These are phyloP conservation scores for Bidens hawaiensis DNA, from an alignment of 140 eudicot genomes.

Conservation along the genomic window DNA sequence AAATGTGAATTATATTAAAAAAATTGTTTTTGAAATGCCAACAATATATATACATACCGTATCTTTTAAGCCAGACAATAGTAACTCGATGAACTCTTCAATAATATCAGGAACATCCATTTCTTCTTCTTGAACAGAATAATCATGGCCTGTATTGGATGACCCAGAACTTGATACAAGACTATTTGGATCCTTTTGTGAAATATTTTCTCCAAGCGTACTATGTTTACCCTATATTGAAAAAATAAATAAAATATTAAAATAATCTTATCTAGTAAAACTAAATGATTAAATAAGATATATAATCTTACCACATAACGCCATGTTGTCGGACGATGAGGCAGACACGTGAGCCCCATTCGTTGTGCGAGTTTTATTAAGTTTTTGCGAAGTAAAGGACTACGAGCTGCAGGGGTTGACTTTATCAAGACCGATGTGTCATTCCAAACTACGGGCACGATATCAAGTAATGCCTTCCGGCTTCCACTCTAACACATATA, in stretches of 20 bases:
- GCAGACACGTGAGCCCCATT: slow-evolving; percentile 75
- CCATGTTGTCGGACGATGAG: slow-evolving; percentile 91
- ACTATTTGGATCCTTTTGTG: slow-evolving; percentile 28
- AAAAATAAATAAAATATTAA: slow-evolving; percentile 9
- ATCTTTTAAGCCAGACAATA: slow-evolving; percentile 85
- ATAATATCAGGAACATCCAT: slow-evolving; percentile 92
- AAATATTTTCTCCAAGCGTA: slow-evolving; percentile 58
- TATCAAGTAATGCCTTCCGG: slow-evolving; percentile 61
- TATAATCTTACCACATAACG: slow-evolving; percentile 74
- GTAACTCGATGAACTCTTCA: slow-evolving; percentile 83
- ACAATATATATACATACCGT: slow-evolving; percentile 73
- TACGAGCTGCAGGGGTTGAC: slow-evolving; percentile 69
- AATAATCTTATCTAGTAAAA: background rate
- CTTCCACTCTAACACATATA: slow-evolving; percentile 67
- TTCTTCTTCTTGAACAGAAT: slow-evolving; percentile 60
- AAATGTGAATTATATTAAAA: background rate
- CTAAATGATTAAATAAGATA: background rate
- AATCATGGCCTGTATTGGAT: slow-evolving; percentile 30
- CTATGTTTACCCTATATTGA: slow-evolving; percentile 61
- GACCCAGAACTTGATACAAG: slow-evolving; percentile 22
- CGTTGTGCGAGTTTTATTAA: slow-evolving; percentile 83
- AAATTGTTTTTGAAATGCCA: background rate
- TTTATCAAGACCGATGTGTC: slow-evolving; percentile 70
- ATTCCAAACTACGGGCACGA: slow-evolving; percentile 70
- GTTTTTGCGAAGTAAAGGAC: slow-evolving; percentile 91